Evolutionary conservation across 2,329 filamentous ascomycete genomes (phyloP).

Genomic region (Fusarium sp.): DNA sequence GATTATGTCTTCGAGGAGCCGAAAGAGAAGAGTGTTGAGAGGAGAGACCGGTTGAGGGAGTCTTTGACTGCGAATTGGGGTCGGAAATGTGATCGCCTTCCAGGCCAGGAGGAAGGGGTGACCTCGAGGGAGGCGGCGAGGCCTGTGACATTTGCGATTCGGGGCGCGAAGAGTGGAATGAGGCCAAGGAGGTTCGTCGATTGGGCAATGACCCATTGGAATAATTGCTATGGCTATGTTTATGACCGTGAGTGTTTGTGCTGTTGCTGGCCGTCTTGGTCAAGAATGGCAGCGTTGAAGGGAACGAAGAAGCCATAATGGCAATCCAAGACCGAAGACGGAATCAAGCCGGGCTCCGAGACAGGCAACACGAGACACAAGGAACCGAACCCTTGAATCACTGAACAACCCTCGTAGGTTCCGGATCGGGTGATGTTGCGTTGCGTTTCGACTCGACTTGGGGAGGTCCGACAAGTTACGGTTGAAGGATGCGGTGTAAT

Average conservation of each 20-base stretch:
- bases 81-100: conserved; percentile 71
- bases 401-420: conserved; percentile 36
- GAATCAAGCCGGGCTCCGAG: conserved; percentile 30
- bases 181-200: conserved; percentile 72
- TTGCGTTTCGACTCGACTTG: conserved; percentile 31
- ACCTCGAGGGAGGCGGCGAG: conserved; percentile 68
- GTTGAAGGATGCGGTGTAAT: conserved; percentile 47
- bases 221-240: conserved; percentile 53
- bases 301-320: conserved; percentile 49
- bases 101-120: conserved; percentile 65
- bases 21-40: conserved; percentile 74
- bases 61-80: conserved; percentile 72
- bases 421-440: conserved; percentile 39
- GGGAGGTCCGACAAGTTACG: conserved; percentile 31
- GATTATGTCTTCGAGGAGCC: conserved; percentile 64
- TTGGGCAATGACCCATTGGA: conserved; percentile 53
- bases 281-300: conserved; percentile 60
- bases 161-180: conserved; percentile 72
- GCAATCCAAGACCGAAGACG: conserved; percentile 30
- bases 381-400: conserved; percentile 19
- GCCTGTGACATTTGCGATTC: conserved; percentile 70
- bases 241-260: conserved; percentile 49
- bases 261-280: conserved; percentile 53
- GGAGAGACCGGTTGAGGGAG: conserved; percentile 71
- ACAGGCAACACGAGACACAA: conserved; percentile 34